Conservation (phyloP, 139 green algal genomes). For the Auxenochlorella protothecoides region DNA sequence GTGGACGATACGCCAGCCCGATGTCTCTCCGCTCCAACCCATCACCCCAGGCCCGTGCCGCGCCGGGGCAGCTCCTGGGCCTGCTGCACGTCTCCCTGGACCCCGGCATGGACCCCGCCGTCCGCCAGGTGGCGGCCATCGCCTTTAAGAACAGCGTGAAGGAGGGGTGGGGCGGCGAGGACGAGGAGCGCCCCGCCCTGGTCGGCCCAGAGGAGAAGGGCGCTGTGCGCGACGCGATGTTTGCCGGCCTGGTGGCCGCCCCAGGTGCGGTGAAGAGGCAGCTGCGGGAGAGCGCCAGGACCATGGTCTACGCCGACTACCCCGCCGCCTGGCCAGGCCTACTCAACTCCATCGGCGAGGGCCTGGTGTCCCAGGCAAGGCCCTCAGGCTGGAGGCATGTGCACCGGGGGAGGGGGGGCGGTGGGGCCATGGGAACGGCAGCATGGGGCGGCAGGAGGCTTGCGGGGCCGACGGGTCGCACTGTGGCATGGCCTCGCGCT, state of each 20-base stretch:
- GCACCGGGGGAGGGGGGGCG: no score
- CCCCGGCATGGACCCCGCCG: conserved; percentile 43
- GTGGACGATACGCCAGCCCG: background rate
- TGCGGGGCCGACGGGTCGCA: background rate
- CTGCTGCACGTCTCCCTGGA: conserved; percentile 76
- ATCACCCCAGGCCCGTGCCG: background rate
- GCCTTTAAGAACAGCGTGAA: conserved; percentile 89
- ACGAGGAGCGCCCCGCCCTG: background rate
- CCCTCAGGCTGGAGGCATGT: background rate
- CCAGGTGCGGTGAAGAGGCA: conserved; percentile 58
- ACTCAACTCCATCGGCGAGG: conserved; percentile 38
- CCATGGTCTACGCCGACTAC: conserved; percentile 75
- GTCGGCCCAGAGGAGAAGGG: conserved; percentile 58
- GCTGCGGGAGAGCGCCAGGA: conserved; percentile 76
- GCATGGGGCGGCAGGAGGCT: background rate
- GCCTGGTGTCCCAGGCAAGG: conserved; percentile 27
- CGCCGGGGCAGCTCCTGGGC: conserved; percentile 50
- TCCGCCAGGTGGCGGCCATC: conserved; percentile 86
- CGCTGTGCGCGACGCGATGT: conserved; percentile 41
- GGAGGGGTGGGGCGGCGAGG: conserved; percentile 56
- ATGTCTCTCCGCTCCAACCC: background rate
- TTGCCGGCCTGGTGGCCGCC: conserved; percentile 21
- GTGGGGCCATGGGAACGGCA: background rate
- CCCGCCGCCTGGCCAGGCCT: conserved; percentile 77
- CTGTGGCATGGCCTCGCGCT: background rate